A percentile compares a stretch with the other conserved stretches of the same genome.
Conservation (phyloP, 2,329 filamentous ascomycete species). For the Ceratocystis variospora region DNA sequence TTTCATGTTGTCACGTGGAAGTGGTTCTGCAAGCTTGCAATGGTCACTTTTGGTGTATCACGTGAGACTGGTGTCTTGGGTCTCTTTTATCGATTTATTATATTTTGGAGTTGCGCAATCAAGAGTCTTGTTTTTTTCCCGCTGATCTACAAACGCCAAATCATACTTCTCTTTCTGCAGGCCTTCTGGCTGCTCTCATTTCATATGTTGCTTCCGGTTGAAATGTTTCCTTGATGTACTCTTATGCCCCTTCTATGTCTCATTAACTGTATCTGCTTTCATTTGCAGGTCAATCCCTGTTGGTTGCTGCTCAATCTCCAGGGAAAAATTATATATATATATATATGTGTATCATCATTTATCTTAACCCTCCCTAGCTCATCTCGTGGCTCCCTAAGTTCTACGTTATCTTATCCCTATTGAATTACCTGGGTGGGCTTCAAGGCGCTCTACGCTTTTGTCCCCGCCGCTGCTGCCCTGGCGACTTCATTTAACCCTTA, state of each 20-base stretch:
- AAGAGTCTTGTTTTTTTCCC: conserved; percentile 2
- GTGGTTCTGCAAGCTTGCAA: neutral
- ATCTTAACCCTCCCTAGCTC: neutral
- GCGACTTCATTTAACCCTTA: no score
- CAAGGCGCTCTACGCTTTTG: no score
- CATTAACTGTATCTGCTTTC: neutral
- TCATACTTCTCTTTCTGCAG: neutral
- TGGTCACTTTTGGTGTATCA: neutral
- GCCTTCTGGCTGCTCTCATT: neutral
- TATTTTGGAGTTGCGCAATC: neutral
- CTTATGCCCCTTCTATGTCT: neutral
- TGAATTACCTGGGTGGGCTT: no score
- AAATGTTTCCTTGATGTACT: neutral
- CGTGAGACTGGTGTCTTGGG: neutral
- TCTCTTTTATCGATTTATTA: neutral
- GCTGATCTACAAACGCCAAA: neutral
- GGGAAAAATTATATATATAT: neutral
- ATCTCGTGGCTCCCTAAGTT: neutral
- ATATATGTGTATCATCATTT: neutral
- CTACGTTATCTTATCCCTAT: neutral
- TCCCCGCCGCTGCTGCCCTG: no score
- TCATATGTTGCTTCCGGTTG: neutral
- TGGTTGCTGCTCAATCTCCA: neutral
- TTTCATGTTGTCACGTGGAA: conserved; percentile 12
- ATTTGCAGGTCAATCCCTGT: neutral